Percentiles rank a stretch among this genome's conserved stretches.
These are phyloP conservation scores for Backusella tuberculispora DNA, from an alignment of 192 early-diverging fungal genomes.

Conservation along the genomic window DNA sequence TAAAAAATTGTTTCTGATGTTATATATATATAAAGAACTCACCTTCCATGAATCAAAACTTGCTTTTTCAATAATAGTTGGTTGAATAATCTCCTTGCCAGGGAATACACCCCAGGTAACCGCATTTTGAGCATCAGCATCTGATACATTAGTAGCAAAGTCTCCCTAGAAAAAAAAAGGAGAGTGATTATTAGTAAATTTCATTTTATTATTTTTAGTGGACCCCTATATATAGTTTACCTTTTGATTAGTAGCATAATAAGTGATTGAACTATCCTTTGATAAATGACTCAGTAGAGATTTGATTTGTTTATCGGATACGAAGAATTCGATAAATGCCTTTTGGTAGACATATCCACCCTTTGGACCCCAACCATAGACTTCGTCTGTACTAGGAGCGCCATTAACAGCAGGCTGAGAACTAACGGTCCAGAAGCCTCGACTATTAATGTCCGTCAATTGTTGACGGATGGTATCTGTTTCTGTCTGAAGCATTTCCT, in stretches of 20 bases:
- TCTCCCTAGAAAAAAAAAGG: constrained; percentile 50
- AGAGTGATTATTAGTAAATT: neutral
- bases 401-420: constrained; percentile 85
- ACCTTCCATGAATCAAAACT: constrained; percentile 83
- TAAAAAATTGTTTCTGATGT: neutral
- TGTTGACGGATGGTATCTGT: constrained; percentile 67
- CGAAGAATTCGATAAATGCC: constrained; percentile 85
- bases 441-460: constrained; percentile 60
- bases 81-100: constrained; percentile 87
- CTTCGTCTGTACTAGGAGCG: constrained; percentile 61
- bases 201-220: neutral
- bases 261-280: constrained; percentile 74
- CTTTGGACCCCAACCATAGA: constrained; percentile 85
- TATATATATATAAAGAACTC: neutral
- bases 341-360: constrained; percentile 88
- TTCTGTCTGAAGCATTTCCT: constrained; percentile 57
- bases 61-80: constrained; percentile 77
- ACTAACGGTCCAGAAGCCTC: constrained; percentile 80
- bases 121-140: constrained; percentile 66
- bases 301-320: constrained; percentile 61
- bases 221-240: constrained; percentile 28
- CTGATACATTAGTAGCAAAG: constrained; percentile 65
- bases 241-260: constrained; percentile 85
- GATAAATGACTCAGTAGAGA: constrained; percentile 57
- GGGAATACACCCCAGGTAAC: constrained; percentile 94